Evolutionary conservation across 1,139 yeast species (phyloP).

Genomic region (Zhuliangozyma parablackwelliae): DNA sequence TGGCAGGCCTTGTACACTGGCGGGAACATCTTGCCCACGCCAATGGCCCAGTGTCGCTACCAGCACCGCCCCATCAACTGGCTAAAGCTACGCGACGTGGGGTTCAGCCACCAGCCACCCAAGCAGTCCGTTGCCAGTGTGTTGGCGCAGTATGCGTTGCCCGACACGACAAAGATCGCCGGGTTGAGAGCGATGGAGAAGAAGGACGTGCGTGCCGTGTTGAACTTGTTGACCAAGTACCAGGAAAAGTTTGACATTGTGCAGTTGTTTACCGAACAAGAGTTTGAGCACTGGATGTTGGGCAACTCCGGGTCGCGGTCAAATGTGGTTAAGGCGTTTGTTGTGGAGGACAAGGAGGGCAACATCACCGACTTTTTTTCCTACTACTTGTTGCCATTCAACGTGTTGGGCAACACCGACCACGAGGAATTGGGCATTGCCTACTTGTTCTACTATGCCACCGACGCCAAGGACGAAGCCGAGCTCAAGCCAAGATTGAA

Average conservation of each 20-base stretch:
- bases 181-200: constrained; percentile 64
- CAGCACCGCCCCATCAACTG: constrained; percentile 93
- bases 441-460: constrained; percentile 85
- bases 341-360: constrained; percentile 65
- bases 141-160: constrained; percentile 75
- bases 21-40: constrained; percentile 87
- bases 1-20: constrained; percentile 98
- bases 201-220: constrained; percentile 64
- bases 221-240: constrained; percentile 53
- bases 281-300: constrained; percentile 78
- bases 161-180: constrained; percentile 49
- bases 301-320: constrained; percentile 30
- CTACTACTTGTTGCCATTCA: constrained; percentile 82
- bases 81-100: constrained; percentile 85
- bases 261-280: constrained; percentile 67
- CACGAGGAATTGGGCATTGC: constrained; percentile 80
- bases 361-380: constrained; percentile 84
- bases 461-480: constrained; percentile 42
- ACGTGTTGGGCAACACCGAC: constrained; percentile 65
- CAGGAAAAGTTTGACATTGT: constrained; percentile 68
- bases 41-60: constrained; percentile 86
- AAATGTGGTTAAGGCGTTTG: constrained; percentile 71
- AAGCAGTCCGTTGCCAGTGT: constrained; percentile 72
- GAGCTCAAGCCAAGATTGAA: constrained; percentile 55
- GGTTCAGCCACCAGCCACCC: constrained; percentile 78